Evolutionary conservation across 2,329 filamentous ascomycete genomes (phyloP).

Genomic region (Arachnomyces sp.): DNA sequence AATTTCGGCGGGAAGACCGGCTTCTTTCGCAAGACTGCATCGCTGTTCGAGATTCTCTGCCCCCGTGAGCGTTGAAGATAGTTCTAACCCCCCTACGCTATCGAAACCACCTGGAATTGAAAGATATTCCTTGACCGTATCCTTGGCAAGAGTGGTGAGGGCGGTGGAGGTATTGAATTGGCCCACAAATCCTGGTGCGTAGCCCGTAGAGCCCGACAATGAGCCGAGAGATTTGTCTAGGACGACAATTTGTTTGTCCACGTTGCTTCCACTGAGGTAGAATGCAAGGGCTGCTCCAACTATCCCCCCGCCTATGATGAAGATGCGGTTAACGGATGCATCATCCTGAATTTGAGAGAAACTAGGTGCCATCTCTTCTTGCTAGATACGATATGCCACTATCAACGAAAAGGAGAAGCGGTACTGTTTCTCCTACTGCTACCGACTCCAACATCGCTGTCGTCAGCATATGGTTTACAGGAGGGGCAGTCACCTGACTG

Average conservation of each 20-base stretch:
- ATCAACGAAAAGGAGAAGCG: too few relatives aligned
- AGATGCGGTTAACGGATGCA: slow-evolving; percentile 6
- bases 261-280: slow-evolving; percentile 18
- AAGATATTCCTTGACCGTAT: slow-evolving; percentile 23
- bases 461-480: too few relatives aligned
- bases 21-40: slow-evolving; percentile 13
- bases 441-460: too few relatives aligned
- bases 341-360: slow-evolving; percentile 1
- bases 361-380: too few relatives aligned
- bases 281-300: slow-evolving; percentile 27
- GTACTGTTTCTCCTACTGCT: too few relatives aligned
- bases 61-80: slow-evolving; percentile 17
- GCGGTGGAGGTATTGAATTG: slow-evolving; percentile 26
- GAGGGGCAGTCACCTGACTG: too few relatives aligned
- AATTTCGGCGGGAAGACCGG: slow-evolving; percentile 19
- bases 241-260: slow-evolving; percentile 14
- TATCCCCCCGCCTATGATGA: slow-evolving; percentile 26
- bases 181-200: slow-evolving; percentile 28
- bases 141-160: slow-evolving; percentile 24
- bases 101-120: slow-evolving; percentile 22
- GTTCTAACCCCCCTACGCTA: slow-evolving; percentile 19
- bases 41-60: slow-evolving; percentile 14
- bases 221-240: slow-evolving; percentile 21
- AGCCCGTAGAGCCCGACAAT: slow-evolving; percentile 24
- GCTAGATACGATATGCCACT: too few relatives aligned